Evolutionary conservation across 2,329 filamentous ascomycete genomes (phyloP), one percentile per base, ranked within the genome.

Genomic region (Dothistroma septosporum): DNA sequence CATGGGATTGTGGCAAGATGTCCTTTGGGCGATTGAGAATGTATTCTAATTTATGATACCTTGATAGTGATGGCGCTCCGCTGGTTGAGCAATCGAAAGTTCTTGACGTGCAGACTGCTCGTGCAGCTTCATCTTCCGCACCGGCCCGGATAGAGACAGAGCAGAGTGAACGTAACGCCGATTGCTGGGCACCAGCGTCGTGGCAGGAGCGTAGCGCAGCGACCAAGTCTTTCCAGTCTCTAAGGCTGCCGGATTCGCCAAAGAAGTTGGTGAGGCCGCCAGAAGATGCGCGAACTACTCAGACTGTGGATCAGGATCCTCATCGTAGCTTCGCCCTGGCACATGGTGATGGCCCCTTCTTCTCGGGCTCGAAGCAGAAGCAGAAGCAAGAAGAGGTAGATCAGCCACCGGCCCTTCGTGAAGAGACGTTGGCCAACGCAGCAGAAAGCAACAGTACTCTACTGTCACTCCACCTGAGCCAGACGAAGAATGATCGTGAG

Each of bases 41-140:
- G 44, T 49, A 57, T 53, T 57, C 52, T 50, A 50, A 48, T 58
- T 55, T 54, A 37, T 55, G 59, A 61, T 61, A 61, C 50, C 59
- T 55, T 55, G 28, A 21, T 58, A 50, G 22, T 58, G 31, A 49
- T 50, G 48, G n/a, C 37, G 53, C 46, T 46, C 33, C 48, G n/a
- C 10, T 7, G 16, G 35, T 24, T 14, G 33, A 46, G 35, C 31
- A 53, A 53, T 33, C 57, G 49, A 58, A 53, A 53, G 48, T 53
- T 53, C 19, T 21, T 52, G 19, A 19, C 35, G 37, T 28, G 47
- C n/a, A n/a, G 31, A 7, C 50, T 35, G 50, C 31, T 32, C 7
- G 14, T 49, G 46, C 46, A 2, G 46, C n/a, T 4, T 2, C 8
- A 14, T 7, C 37, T 14, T 4, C 14, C 14, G 3, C 12, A 44